These are phyloP conservation scores for Arthrobotrys iridis DNA, from an alignment of 2,329 filamentous ascomycete genomes.

Conservation along the genomic window DNA sequence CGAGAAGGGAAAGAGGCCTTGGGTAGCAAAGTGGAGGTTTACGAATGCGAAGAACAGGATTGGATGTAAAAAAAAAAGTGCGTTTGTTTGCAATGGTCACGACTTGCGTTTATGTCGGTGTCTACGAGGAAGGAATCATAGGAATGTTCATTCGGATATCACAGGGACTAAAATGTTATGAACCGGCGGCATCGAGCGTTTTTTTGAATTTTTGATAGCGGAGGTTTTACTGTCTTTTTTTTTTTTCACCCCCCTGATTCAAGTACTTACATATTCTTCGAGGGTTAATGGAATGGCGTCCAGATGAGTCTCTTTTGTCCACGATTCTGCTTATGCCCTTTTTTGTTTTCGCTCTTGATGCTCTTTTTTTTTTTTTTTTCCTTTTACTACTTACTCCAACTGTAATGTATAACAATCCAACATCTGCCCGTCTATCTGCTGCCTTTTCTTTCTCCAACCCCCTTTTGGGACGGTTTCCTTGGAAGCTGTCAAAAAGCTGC, in stretches of 20 bases:
- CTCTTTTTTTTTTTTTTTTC: neutral
- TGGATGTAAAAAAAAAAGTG: constrained; percentile 26
- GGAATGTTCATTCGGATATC: constrained; percentile 14
- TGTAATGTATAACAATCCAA: constrained; percentile 44
- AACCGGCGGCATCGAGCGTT: constrained; percentile 16
- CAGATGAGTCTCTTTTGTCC: constrained; percentile 24
- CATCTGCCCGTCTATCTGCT: too few relatives aligned
- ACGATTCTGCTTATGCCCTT: constrained; percentile 12
- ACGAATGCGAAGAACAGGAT: constrained; percentile 61
- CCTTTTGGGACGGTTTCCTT: constrained; percentile 3
- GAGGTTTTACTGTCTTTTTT: constrained; percentile 11
- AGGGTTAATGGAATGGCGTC: constrained; percentile 22
- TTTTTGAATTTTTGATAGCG: constrained; percentile 19
- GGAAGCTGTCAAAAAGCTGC: constrained; percentile 25
- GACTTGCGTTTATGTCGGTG: neutral
- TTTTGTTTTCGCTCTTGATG: neutral
- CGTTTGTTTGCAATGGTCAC: neutral
- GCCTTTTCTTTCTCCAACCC: neutral
- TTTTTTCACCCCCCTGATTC: too few relatives aligned
- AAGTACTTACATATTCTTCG: too few relatives aligned
- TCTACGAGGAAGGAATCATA: neutral
- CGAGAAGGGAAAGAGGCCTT: constrained; percentile 86
- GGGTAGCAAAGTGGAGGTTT: constrained; percentile 76
- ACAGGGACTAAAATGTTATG: constrained; percentile 5
- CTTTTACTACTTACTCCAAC: neutral